Evolutionary conservation across 257 asterid genomes (phyloP), one percentile per base, ranked within the genome.

Genomic region (Lavandula angustifolia): DNA sequence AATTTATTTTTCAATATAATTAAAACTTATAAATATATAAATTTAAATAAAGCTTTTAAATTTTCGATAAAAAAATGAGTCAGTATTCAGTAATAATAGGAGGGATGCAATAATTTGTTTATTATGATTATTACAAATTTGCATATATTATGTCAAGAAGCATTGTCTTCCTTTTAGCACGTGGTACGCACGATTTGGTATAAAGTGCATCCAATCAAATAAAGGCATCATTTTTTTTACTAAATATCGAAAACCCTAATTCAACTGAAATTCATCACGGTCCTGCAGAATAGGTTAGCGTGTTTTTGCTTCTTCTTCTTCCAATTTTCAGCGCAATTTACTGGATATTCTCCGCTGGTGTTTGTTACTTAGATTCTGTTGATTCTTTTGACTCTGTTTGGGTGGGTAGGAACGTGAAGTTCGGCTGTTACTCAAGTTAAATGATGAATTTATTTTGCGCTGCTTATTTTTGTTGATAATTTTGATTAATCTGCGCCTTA

Each of bases 291-390:
- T 38, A 18, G 52, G 64, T 59, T 40, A 35, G 64, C 37, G 4
- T 41, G 38, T 9, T 38, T 18, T 22, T 22, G 27, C 27, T 22
- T 13, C 63, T 37, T 38, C 4, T 35, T 59, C 64, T 59, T 59
- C 51, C 64, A 59, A 38, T 40, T 40, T 40, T 59, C 64, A 59
- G 22, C 38, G 35, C 51, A 17, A 59, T 59, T 59, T 18, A 38
- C 38, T 9, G 16, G 29, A 6, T 5, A 18, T 37, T 1, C 0
- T 58, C 17, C 17, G 10, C 16, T 37, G 9, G 5, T 16, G 40
- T 40, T 17, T 1, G 16, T 40, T 22, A 6, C 27, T 22, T 22
- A 1, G 2, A 22, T 22, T 22, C 27, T 22, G 1, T 22, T 22
- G 7, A 40, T 40, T 9, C 38, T 40, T n/a, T 56, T 12, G 13